These are phyloP conservation scores for Dichomitus squalens DNA, from an alignment of 1,284 basidiomycete genomes.

Conservation along the genomic window DNA sequence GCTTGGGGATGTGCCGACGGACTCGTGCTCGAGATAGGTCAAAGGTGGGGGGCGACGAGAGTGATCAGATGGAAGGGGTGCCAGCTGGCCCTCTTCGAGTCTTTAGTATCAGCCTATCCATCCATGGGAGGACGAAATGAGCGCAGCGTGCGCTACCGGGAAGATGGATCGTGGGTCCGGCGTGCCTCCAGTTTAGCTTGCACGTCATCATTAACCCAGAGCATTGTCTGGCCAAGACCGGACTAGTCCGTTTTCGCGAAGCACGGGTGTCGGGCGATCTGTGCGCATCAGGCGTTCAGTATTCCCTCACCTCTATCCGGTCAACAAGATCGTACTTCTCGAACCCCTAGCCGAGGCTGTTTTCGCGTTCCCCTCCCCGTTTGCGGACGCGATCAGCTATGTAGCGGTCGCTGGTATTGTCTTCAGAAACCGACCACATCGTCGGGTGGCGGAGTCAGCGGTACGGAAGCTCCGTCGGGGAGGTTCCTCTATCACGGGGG, in stretches of 20 bases:
- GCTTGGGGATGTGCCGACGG: neutral
- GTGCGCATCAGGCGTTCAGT: neutral
- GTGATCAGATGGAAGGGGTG: neutral
- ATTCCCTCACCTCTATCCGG: neutral
- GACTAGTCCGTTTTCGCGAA: neutral
- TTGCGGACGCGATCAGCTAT: neutral
- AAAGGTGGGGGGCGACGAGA: neutral
- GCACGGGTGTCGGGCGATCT: neutral
- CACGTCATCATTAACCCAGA: neutral
- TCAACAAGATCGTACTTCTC: neutral
- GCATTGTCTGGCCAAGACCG: neutral
- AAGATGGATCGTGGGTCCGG: neutral
- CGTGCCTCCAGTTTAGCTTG: neutral
- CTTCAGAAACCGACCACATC: neutral
- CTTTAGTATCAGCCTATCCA: neutral
- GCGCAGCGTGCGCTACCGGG: neutral
- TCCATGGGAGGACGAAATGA: neutral
- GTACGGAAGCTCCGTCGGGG: neutral
- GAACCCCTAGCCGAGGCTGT: neutral
- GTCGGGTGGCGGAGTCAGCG: neutral
- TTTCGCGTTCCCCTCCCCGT: neutral
- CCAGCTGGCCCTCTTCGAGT: neutral
- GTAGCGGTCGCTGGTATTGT: slow-evolving; percentile 1
- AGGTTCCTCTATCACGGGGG: slow-evolving; percentile 1
- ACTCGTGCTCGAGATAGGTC: neutral